Conservation (phyloP, 345 rosid genomes). For the Syzygium grande region DNA sequence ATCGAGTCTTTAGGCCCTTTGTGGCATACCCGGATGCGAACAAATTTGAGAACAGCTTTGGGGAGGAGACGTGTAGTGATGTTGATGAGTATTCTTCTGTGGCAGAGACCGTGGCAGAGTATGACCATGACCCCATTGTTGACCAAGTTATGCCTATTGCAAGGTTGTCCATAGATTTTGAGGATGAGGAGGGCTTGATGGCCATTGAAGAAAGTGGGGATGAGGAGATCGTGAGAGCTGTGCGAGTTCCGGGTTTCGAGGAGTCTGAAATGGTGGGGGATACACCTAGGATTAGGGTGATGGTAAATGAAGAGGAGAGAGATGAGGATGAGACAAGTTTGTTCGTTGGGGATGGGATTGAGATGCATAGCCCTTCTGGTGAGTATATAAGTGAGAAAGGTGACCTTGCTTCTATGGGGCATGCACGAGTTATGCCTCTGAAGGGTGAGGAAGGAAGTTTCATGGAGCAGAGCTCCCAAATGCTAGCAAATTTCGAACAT, state of each 20-base stretch:
- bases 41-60: not conserved
- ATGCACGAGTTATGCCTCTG: not conserved
- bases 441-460: not conserved
- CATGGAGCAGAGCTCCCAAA: not conserved
- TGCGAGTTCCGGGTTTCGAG: slow-evolving; percentile 16
- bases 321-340: slow-evolving; percentile 1
- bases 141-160: slow-evolving; percentile 38
- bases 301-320: not conserved
- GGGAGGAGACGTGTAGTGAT: not conserved
- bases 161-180: slow-evolving; percentile 45
- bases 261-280: not conserved
- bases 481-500: not conserved
- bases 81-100: slow-evolving; percentile 8
- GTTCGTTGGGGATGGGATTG: slow-evolving; percentile 6
- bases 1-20: slow-evolving; percentile 9
- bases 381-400: slow-evolving; percentile 1
- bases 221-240: slow-evolving; percentile 16
- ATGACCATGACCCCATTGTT: not conserved
- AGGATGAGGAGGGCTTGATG: slow-evolving; percentile 35
- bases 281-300: not conserved
- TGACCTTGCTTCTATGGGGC: not conserved
- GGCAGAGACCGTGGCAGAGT: not conserved
- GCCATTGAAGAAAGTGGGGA: slow-evolving; percentile 18
- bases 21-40: slow-evolving; percentile 2
- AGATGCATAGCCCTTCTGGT: not conserved